Conservation (phyloP, 2,329 filamentous ascomycete genomes). For the Fusarium torulosum region DNA sequence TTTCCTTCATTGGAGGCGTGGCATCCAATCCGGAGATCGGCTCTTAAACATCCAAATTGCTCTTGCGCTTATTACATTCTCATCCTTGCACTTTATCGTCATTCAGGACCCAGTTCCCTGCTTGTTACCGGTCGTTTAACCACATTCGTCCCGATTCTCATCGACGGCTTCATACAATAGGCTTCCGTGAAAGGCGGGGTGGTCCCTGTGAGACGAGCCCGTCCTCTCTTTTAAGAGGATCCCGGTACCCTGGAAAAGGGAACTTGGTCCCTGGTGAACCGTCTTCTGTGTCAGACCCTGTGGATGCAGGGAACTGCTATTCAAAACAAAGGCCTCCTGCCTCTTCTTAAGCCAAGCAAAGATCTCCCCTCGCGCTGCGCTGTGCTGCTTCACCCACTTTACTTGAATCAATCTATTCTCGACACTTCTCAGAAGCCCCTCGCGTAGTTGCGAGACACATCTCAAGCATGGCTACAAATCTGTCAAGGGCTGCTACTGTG, state of each 20-base stretch:
- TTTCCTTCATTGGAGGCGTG: slow-evolving; percentile 21
- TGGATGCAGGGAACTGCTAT: slow-evolving; percentile 38
- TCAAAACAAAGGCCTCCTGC: slow-evolving; percentile 35
- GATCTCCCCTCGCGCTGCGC: slow-evolving; percentile 33
- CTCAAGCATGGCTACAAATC: slow-evolving; percentile 43
- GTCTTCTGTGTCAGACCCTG: slow-evolving; percentile 49
- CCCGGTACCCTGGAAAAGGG: slow-evolving; percentile 36
- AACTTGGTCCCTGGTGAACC: slow-evolving; percentile 42
- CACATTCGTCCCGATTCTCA: slow-evolving; percentile 43
- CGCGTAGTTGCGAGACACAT: slow-evolving; percentile 27
- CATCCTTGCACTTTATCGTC: slow-evolving; percentile 44
- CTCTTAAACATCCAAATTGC: slow-evolving; percentile 42
- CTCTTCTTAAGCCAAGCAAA: slow-evolving; percentile 42
- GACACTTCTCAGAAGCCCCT: slow-evolving; percentile 35
- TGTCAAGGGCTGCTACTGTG: slow-evolving; percentile 45
- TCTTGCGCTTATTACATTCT: slow-evolving; percentile 37
- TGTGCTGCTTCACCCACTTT: slow-evolving; percentile 26
- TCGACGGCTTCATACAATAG: slow-evolving; percentile 43
- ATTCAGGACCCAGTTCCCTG: slow-evolving; percentile 43
- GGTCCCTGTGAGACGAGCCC: slow-evolving; percentile 45
- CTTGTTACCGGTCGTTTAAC: slow-evolving; percentile 44
- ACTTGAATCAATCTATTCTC: slow-evolving; percentile 38
- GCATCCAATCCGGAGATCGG: slow-evolving; percentile 38
- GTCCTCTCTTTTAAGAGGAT: slow-evolving; percentile 33
- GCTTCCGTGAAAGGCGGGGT: slow-evolving; percentile 46